Evolutionary conservation across 306 rosid genomes (phyloP).

Genomic region (Citrullus amarus): DNA sequence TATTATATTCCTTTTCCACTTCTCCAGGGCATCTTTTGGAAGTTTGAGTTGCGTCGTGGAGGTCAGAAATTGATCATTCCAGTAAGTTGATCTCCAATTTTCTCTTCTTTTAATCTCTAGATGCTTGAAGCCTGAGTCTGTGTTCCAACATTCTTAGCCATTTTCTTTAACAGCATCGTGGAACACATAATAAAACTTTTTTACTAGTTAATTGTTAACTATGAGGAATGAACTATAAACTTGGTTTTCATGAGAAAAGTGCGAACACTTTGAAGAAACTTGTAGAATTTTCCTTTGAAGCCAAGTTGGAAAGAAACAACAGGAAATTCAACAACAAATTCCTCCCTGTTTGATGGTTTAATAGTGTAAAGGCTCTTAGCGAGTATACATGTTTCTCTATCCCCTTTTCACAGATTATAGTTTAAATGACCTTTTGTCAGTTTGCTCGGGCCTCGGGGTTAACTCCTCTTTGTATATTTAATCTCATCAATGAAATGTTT

Average conservation of each 20-base stretch:
- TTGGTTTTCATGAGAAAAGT: background rate
- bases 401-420: too few relatives aligned
- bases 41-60: slow-evolving; percentile 72
- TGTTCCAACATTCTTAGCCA: background rate
- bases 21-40: slow-evolving; percentile 87
- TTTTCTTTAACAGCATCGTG: background rate
- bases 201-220: background rate
- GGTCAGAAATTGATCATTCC: slow-evolving; percentile 86
- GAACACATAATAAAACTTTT: background rate
- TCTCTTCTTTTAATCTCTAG: background rate
- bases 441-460: background rate
- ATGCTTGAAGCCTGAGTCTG: background rate
- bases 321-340: background rate
- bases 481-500: background rate
- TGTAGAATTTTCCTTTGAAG: background rate
- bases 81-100: slow-evolving; percentile 35
- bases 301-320: background rate
- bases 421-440: background rate
- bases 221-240: background rate
- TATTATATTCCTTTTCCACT: slow-evolving; percentile 22
- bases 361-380: background rate
- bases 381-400: too few relatives aligned
- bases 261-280: background rate
- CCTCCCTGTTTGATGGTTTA: background rate
- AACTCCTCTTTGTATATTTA: background rate